A percentile compares a stretch with the other conserved stretches of the same genome.
phyloP scores from a whole-genome alignment of 768 basidiomycete genomes.

The Boletus patriciae region DNA sequence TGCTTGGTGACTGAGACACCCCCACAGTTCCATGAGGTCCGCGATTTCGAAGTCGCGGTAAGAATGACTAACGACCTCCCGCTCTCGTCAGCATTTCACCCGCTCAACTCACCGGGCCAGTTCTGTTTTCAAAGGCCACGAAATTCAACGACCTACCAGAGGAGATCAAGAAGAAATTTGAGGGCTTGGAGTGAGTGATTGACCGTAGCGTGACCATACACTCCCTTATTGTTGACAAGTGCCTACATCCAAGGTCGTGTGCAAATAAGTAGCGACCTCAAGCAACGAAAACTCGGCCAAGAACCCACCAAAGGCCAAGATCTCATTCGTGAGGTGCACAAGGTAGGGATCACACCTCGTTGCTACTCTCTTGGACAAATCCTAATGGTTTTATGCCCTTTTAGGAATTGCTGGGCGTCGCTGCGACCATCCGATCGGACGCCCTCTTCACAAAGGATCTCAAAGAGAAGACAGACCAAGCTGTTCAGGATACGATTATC shows the following conservation, averaged over 20 bases:
- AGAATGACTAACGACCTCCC: background rate
- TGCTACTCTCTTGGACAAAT: background rate
- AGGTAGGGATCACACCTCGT: constrained; percentile 41
- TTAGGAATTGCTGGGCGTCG: constrained; percentile 65
- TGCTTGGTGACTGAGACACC: background rate
- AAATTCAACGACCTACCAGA: constrained; percentile 86
- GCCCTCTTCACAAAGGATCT: constrained; percentile 65
- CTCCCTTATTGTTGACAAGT: constrained; percentile 37
- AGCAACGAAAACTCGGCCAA: constrained; percentile 71
- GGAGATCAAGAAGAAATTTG: constrained; percentile 59
- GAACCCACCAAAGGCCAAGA: constrained; percentile 75
- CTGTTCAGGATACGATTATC: constrained; percentile 77
- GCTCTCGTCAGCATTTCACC: constrained; percentile 28
- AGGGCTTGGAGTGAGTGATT: constrained; percentile 63
- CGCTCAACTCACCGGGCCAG: constrained; percentile 28
- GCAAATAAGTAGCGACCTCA: constrained; percentile 78
- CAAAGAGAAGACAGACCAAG: constrained; percentile 71
- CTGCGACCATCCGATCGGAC: constrained; percentile 66
- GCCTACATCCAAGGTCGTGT: constrained; percentile 73
- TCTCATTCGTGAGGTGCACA: constrained; percentile 62
- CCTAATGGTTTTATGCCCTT: background rate
- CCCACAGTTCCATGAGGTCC: constrained; percentile 30
- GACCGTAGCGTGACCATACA: background rate
- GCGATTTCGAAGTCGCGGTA: background rate
- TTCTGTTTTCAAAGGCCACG: constrained; percentile 48